Evolutionary conservation across 805 yeast genomes (phyloP).

Genomic region (Metschnikowia continentalis): DNA sequence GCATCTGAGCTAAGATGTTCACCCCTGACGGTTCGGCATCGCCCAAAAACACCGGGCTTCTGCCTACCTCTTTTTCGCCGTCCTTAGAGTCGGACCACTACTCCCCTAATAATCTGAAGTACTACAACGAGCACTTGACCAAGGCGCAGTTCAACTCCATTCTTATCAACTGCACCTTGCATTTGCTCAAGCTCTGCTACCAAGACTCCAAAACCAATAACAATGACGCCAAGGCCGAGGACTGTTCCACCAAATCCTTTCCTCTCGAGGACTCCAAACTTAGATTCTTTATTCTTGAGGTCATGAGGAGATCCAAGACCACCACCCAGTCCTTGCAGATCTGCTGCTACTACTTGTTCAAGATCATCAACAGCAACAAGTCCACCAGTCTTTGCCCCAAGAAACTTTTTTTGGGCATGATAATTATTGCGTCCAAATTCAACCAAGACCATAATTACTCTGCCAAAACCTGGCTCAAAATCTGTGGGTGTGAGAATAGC

Average conservation of each 20-base stretch:
- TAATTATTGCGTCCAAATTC: conserved; percentile 71
- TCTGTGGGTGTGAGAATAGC: conserved; percentile 50
- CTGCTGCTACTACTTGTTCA: conserved; percentile 60
- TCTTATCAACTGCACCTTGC: conserved; percentile 33
- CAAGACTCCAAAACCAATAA: conserved; percentile 1
- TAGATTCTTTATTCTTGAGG: conserved; percentile 36
- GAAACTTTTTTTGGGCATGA: conserved; percentile 60
- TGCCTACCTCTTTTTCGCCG: conserved; percentile 8
- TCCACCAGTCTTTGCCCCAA: conserved; percentile 48
- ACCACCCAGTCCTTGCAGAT: conserved; percentile 61
- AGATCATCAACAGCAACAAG: conserved; percentile 29
- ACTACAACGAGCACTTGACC: conserved; percentile 37
- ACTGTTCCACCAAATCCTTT: no score
- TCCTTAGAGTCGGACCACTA: conserved; percentile 14
- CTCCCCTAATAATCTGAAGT: conserved; percentile 37
- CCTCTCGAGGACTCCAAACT: conserved; percentile 16
- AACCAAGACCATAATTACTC: conserved; percentile 69
- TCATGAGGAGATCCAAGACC: conserved; percentile 51
- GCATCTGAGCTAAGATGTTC: conserved; percentile 5
- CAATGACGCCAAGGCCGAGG: no score
- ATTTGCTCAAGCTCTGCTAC: conserved; percentile 33
- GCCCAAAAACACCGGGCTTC: conserved; percentile 10
- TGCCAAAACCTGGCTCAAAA: conserved; percentile 67
- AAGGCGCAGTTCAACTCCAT: conserved; percentile 39
- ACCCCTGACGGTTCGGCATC: conserved; percentile 14